Base-by-base conservation (phyloP, 2,329 filamentous ascomycete species). In the Lachnellula cervina region DNA sequence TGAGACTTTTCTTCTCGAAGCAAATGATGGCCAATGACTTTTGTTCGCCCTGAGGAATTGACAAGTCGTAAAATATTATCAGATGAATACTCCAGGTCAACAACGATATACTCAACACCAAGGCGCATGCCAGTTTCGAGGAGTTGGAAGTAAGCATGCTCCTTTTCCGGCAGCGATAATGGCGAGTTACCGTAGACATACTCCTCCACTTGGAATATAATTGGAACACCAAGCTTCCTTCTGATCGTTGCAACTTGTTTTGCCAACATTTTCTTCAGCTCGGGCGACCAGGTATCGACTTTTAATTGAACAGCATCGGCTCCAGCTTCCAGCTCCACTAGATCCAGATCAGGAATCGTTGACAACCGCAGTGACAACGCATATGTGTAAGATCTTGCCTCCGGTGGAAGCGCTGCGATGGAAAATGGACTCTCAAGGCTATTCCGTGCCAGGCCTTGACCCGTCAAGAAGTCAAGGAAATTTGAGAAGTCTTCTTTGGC, bases 121-220 rank as follows among this genome's bases (percentile, higher is more conserved):
- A 89, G 75, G 14, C 85, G 80, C 21, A 88, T 71, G 5, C 84
- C 86, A 59, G 87, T 82, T 42, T 81, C 76, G 21, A 87, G 74
- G 28, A 88, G 71, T 53, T 80, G 76, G 14, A 82, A 69, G 63
- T 87, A 86, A 51, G 74, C 68, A 6, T 67, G 55, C 44, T 68
- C 64, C 37, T 64, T 63, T 28, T 66, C 60, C n/a, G 56, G 42
- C 9, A 55, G 48, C 5, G 64, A 63, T 5, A 64, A 38, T 13
- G 59, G 50, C 8, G 64, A 52, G 49, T 62, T 59, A 21, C 61
- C 62, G 46, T 68, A 68, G 16, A 63, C 64, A 61, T 68, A 68
- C n/a, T 80, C 77, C 63, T 84, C 80, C 19, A 83, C 76, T 32
- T 80, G 77, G 57, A 80, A 79, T 50, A 84, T 79, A 37, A 85